Evolutionary conservation across 805 yeast genomes (phyloP), one percentile per base, ranked within the genome.

Genomic region (Sugiyamaella valdiviana): DNA sequence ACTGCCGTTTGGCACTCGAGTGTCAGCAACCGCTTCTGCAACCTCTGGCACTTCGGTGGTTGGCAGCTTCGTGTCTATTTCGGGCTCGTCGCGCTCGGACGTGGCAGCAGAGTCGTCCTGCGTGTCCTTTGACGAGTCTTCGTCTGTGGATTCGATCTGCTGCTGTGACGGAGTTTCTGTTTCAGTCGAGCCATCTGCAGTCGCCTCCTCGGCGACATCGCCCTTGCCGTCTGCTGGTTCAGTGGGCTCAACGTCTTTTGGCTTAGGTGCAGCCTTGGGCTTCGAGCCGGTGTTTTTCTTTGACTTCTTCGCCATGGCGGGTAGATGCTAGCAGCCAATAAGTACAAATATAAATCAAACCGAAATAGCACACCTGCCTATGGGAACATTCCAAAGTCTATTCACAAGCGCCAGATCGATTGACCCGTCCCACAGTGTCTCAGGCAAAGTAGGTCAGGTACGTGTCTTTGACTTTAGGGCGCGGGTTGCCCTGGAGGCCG

Each of bases 251-350:
- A 6, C 36, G 21, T 23, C 44, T 10, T 24, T 22, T 9, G 36
- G 22, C 20, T 23, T n/a, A 10, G 36, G 35, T 16, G 35, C 26
- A 26, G 32, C 38, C 37, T 42, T 41, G 10, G 50, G 46, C 39
- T 46, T 46, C 5, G 38, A 32, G 26, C 40, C 40, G 19, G 21
- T 17, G 26, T 32, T 16, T 26, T 48, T 48, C 44, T 43, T 43
- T 16, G 29, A 42, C n/a, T 48, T 48, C 37, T 39, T 43, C 24
- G 47, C 51, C 51, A 48, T 48, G 20, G 22, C 21, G 39, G 5
- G 22, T 19, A n/a, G 7, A 14, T 35, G 6, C 39, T 17, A 36
- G 14, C 14, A 26, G 32, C 7, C 9, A 26, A 3, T 26, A n/a
- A 26, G 4, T 26, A 26, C 32, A 26, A n/a, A n/a, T n/a, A n/a